These are phyloP conservation scores for Schizothecium vesticola DNA, from an alignment of 495 filamentous ascomycete genomes.

Conservation along the genomic window DNA sequence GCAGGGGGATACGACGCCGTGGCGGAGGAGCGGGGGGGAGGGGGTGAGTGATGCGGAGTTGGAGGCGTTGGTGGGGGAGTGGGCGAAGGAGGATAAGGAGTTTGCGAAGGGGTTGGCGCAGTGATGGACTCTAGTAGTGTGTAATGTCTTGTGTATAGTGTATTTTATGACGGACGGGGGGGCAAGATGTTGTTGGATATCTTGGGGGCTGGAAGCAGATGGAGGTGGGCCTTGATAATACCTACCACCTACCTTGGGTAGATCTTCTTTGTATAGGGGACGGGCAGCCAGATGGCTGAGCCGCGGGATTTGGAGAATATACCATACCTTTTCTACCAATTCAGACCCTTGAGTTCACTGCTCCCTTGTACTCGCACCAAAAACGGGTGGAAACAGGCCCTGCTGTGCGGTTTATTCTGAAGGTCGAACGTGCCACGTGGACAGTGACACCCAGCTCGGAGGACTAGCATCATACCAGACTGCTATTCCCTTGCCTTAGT, in stretches of 20 bases:
- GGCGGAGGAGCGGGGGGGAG: slow-evolving; percentile 9
- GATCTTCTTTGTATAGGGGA: neutral
- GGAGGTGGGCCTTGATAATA: neutral
- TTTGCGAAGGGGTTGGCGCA: neutral
- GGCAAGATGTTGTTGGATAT: neutral
- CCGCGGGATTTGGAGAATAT: neutral
- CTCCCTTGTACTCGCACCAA: too few relatives aligned
- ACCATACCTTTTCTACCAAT: neutral
- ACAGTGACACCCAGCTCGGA: too few relatives aligned
- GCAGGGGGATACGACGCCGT: slow-evolving; percentile 12
- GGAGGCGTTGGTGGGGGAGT: slow-evolving; percentile 26
- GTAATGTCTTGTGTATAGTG: neutral
- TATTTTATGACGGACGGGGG: neutral
- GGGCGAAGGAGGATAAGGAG: slow-evolving; percentile 23
- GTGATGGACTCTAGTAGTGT: neutral
- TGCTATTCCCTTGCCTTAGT: too few relatives aligned
- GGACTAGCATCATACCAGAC: too few relatives aligned
- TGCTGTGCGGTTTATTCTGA: neutral
- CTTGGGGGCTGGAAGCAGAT: neutral
- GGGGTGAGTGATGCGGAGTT: slow-evolving; percentile 30
- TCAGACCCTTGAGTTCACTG: neutral
- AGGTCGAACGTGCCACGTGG: neutral
- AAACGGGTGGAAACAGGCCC: neutral
- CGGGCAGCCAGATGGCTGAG: neutral
- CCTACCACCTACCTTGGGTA: neutral